phyloP scores from a whole-genome alignment of 1,284 basidiomycete species.

The Moniliella sp. region DNA sequence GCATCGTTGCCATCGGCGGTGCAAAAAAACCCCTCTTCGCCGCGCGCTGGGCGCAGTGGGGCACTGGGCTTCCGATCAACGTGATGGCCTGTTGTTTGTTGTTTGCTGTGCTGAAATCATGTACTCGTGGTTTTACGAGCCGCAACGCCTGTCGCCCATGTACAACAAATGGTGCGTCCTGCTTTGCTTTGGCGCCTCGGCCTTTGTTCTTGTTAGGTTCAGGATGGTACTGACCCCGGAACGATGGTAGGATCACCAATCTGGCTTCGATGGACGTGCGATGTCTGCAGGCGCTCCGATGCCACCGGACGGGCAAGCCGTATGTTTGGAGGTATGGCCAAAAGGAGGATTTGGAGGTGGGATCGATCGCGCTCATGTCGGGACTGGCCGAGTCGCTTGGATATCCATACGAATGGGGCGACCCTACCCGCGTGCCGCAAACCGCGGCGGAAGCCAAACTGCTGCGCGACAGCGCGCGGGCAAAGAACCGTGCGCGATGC shows the following conservation, averaged over 20 bases:
- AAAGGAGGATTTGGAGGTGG: constrained; percentile 5
- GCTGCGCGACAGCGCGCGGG: constrained; percentile 3
- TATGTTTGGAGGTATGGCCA: constrained; percentile 23
- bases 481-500: neutral
- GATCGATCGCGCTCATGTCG: constrained; percentile 9
- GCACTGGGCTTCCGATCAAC: constrained; percentile 6
- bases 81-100: constrained; percentile 20
- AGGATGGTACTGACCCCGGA: too few relatives aligned
- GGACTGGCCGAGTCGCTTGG: constrained; percentile 16
- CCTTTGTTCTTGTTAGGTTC: too few relatives aligned
- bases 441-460: constrained; percentile 5
- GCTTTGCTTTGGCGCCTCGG: too few relatives aligned
- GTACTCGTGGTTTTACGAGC: constrained; percentile 31
- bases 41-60: neutral
- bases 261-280: constrained; percentile 34
- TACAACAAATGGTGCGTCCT: constrained; percentile 29
- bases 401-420: constrained; percentile 19
- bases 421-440: constrained; percentile 10
- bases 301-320: constrained; percentile 17
- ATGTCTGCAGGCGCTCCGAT: constrained; percentile 23
- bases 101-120: constrained; percentile 25
- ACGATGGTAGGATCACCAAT: constrained; percentile 10
- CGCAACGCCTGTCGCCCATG: constrained; percentile 20
- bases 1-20: neutral
- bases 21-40: neutral